phyloP scores from a whole-genome alignment of 208 protist genomes.

The Plasmodiophora brassicae region DNA sequence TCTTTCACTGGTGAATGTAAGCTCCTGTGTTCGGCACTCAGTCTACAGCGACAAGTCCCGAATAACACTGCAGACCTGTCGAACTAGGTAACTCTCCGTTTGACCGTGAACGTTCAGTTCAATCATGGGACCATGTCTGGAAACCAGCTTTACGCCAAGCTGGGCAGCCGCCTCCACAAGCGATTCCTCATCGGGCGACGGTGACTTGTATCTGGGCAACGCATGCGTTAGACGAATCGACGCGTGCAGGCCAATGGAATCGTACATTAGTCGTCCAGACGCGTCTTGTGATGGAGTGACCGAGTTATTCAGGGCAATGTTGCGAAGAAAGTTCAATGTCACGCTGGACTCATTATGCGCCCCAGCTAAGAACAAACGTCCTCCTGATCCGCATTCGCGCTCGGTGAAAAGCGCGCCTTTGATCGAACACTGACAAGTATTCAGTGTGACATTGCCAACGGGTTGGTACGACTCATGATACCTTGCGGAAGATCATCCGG shows the following conservation, averaged over 20 bases:
- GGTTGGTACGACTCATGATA: neutral
- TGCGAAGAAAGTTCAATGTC: constrained; percentile 1
- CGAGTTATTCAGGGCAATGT: neutral
- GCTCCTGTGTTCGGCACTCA: too few species aligned
- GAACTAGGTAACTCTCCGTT: constrained; percentile 5
- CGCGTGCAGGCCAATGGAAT: too few species aligned
- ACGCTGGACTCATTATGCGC: constrained; percentile 7
- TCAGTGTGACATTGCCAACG: neutral
- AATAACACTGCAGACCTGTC: too few species aligned
- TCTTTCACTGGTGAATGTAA: constrained; percentile 19
- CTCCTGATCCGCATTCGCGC: neutral
- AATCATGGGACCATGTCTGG: neutral
- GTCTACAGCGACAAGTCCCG: too few species aligned
- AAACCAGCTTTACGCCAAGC: constrained; percentile 6
- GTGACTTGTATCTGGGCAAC: neutral
- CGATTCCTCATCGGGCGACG: constrained; percentile 59
- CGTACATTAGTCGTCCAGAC: neutral
- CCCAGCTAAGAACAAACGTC: constrained; percentile 23
- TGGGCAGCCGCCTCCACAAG: constrained; percentile 49
- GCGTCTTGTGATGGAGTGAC: neutral
- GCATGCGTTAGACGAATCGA: neutral
- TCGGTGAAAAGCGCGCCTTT: constrained; percentile 7
- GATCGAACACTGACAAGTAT: neutral
- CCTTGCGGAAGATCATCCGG: constrained; percentile 57
- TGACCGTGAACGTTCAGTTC: constrained; percentile 17